phyloP scores from a whole-genome alignment of 352 stramenopile species.

The Phytopythium litorale region DNA sequence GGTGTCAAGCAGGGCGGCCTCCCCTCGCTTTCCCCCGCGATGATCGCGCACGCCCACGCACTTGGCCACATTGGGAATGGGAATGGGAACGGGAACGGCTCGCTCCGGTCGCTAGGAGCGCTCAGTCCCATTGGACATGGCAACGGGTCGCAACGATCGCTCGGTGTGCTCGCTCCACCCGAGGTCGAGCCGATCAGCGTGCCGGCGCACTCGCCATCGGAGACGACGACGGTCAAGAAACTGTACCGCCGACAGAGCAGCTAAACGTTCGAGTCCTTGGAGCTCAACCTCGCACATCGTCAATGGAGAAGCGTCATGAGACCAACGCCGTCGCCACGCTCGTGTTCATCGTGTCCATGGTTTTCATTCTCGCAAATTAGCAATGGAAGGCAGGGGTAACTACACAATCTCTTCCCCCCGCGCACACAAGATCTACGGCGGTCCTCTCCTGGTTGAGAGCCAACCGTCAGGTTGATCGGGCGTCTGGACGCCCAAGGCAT shows the following conservation, averaged over 20 bases:
- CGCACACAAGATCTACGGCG: background rate
- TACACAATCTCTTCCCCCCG: background rate
- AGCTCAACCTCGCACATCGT: background rate
- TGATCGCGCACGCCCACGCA: conserved; percentile 1
- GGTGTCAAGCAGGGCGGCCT: conserved; percentile 9
- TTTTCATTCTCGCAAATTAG: background rate
- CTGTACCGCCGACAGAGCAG: conserved; percentile 1
- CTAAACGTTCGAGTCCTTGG: background rate
- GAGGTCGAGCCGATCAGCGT: background rate
- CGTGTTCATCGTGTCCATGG: background rate
- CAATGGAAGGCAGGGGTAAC: background rate
- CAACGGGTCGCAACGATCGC: background rate
- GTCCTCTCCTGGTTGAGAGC: background rate
- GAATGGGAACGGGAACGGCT: background rate
- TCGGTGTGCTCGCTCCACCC: background rate
- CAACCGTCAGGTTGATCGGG: background rate
- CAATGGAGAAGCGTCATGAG: background rate
- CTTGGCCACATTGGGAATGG: background rate
- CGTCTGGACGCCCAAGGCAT: background rate
- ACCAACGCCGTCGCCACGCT: background rate
- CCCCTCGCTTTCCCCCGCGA: background rate
- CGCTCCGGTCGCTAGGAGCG: background rate
- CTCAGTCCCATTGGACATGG: background rate
- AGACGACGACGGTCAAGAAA: too few species aligned
- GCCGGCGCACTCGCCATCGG: too few species aligned